Evolutionary conservation across 139 green algal genomes (phyloP).

Genomic region (Chlamydomonas sp.): DNA sequence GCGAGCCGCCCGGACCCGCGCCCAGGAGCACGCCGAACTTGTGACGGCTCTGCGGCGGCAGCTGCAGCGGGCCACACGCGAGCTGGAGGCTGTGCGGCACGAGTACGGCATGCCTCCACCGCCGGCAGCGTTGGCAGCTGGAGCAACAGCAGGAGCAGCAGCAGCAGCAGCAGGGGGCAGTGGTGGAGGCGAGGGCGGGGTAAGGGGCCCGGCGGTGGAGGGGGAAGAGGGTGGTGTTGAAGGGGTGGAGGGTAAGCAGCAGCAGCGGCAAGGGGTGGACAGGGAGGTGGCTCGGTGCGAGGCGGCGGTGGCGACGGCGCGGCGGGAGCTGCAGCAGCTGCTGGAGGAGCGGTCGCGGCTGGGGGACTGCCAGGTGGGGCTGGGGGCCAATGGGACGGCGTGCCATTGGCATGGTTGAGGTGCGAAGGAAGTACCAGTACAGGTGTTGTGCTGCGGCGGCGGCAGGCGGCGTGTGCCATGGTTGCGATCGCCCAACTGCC

Average conservation of each 20-base stretch:
- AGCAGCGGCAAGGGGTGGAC: no score
- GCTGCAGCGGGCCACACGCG: neutral
- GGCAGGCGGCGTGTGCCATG: no score
- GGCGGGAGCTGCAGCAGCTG: conserved; percentile 17
- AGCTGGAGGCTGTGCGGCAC: neutral
- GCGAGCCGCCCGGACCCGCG: neutral
- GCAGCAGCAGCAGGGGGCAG: neutral
- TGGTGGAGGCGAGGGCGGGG: neutral
- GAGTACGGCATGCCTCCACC: neutral
- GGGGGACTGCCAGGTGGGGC: conserved; percentile 14
- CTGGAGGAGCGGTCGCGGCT: neutral
- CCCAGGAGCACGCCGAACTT: neutral
- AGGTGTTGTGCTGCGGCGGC: no score
- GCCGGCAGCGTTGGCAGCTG: neutral
- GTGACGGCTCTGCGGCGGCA: no score
- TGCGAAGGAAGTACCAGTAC: no score
- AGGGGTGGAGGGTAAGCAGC: neutral
- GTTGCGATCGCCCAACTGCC: no score
- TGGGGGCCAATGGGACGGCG: neutral
- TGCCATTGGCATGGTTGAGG: neutral
- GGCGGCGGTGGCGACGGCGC: neutral
- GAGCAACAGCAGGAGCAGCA: neutral
- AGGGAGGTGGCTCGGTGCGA: neutral
- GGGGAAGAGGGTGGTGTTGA: neutral
- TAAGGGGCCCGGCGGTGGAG: neutral